phyloP scores from a whole-genome alignment of 257 asterid genomes.

The Misopates orontium region DNA sequence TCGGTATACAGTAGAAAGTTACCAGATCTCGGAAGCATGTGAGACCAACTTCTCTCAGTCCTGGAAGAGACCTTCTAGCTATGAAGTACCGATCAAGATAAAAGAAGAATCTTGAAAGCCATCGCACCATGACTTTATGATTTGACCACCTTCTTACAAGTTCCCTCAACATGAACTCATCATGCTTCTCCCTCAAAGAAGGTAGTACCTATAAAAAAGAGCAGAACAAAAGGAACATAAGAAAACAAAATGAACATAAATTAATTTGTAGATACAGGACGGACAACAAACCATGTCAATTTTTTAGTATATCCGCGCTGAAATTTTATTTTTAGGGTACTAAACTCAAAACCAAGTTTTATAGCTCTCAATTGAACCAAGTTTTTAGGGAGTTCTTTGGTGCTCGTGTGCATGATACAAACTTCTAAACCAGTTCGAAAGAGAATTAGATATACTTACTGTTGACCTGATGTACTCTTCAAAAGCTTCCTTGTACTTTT shows the following conservation, averaged over 20 bases:
- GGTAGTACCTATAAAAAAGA: slow-evolving; percentile 52
- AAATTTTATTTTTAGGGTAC: too few relatives aligned
- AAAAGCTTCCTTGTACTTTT: slow-evolving; percentile 75
- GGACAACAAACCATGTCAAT: too few relatives aligned
- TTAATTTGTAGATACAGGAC: background rate
- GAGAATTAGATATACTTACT: slow-evolving; percentile 41
- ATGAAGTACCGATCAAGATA: slow-evolving; percentile 94
- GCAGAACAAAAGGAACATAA: slow-evolving; percentile 3
- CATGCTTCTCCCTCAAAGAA: slow-evolving; percentile 82
- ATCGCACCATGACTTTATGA: slow-evolving; percentile 94
- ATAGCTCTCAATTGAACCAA: too few relatives aligned
- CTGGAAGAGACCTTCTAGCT: slow-evolving; percentile 89
- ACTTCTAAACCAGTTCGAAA: background rate
- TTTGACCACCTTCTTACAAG: slow-evolving; percentile 88
- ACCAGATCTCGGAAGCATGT: slow-evolving; percentile 91
- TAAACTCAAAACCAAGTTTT: too few relatives aligned
- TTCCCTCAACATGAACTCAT: slow-evolving; percentile 89
- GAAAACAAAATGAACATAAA: slow-evolving; percentile 10
- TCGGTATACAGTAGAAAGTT: slow-evolving; percentile 5
- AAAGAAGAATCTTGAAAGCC: slow-evolving; percentile 89
- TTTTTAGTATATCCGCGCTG: too few relatives aligned
- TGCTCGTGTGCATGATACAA: background rate
- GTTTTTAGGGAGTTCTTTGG: too few relatives aligned
- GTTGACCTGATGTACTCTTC: slow-evolving; percentile 70
- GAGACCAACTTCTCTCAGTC: slow-evolving; percentile 86